These are phyloP conservation scores for Penicillium sp. DNA, from an alignment of 2,329 filamentous ascomycete species.

Conservation along the genomic window DNA sequence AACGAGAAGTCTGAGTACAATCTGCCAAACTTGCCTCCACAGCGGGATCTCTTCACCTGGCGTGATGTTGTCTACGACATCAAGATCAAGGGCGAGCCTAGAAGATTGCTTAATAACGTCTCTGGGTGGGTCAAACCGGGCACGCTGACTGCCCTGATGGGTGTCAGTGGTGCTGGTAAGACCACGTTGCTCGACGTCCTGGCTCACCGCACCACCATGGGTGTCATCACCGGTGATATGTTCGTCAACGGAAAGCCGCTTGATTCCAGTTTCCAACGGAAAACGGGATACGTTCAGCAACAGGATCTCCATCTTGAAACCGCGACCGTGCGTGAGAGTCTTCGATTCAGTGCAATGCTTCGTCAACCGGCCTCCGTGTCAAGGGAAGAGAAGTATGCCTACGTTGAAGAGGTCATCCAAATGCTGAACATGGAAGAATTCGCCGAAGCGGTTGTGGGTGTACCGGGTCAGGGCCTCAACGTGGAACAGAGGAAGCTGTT, in stretches of 20 bases:
- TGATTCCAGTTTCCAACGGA: constrained; percentile 55
- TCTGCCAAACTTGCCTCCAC: constrained; percentile 44
- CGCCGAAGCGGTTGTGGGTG: constrained; percentile 85
- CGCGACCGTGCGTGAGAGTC: constrained; percentile 82
- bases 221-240: constrained; percentile 86
- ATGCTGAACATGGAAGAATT: constrained; percentile 88
- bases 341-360: constrained; percentile 82
- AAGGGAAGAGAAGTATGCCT: constrained; percentile 75
- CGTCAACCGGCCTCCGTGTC: constrained; percentile 78
- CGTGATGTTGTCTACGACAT: constrained; percentile 78
- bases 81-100: constrained; percentile 73
- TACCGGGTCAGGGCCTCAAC: constrained; percentile 75
- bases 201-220: constrained; percentile 82
- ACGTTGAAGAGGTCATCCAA: constrained; percentile 86
- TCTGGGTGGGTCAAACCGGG: constrained; percentile 94
- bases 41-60: constrained; percentile 82
- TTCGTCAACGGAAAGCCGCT: constrained; percentile 73
- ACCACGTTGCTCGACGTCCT: constrained; percentile 86
- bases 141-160: constrained; percentile 87
- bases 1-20: constrained; percentile 52
- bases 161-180: constrained; percentile 86
- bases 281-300: constrained; percentile 70
- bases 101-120: constrained; percentile 79
- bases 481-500: constrained; percentile 72
- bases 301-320: constrained; percentile 87